These are phyloP conservation scores for Lojkania enalia DNA, from an alignment of 2,329 filamentous ascomycete genomes.

Conservation along the genomic window DNA sequence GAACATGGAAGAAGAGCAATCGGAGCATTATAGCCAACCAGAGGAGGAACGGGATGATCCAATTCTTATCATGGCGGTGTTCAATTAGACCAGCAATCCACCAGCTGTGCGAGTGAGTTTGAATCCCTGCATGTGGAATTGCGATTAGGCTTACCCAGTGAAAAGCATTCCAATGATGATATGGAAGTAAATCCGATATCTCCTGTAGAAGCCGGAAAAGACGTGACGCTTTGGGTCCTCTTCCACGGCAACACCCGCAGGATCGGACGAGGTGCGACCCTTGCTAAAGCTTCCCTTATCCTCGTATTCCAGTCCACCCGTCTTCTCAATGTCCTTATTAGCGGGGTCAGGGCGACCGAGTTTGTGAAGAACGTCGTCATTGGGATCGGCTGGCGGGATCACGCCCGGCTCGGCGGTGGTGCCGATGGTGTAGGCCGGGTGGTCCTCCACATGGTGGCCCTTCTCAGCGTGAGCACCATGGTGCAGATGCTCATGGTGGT, in stretches of 20 bases:
- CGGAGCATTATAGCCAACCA: constrained; percentile 76
- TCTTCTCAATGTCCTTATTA: constrained; percentile 39
- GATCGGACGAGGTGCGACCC: constrained; percentile 25
- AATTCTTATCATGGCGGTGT: constrained; percentile 73
- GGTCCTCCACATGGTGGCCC: constrained; percentile 25
- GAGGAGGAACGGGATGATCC: constrained; percentile 82
- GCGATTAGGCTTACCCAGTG: constrained; percentile 51
- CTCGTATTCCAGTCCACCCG: constrained; percentile 40
- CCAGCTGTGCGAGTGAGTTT: constrained; percentile 56
- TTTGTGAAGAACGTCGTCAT: constrained; percentile 48
- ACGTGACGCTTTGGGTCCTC: constrained; percentile 39
- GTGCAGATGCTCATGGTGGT: constrained; percentile 45
- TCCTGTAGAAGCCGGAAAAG: constrained; percentile 48
- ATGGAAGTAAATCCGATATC: constrained; percentile 48
- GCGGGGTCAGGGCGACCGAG: constrained; percentile 31
- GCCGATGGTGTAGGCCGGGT: constrained; percentile 40
- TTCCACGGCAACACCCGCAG: constrained; percentile 21
- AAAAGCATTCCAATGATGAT: constrained; percentile 53
- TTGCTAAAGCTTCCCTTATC: constrained; percentile 49
- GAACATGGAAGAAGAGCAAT: constrained; percentile 72
- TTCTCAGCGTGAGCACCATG: constrained; percentile 38
- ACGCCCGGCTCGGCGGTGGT: constrained; percentile 41
- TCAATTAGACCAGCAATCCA: constrained; percentile 76
- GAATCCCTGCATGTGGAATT: constrained; percentile 3
- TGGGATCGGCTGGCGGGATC: constrained; percentile 36